Evolutionary conservation across 2,329 filamentous ascomycete species (phyloP).

Genomic region (Elsinoe batatas): DNA sequence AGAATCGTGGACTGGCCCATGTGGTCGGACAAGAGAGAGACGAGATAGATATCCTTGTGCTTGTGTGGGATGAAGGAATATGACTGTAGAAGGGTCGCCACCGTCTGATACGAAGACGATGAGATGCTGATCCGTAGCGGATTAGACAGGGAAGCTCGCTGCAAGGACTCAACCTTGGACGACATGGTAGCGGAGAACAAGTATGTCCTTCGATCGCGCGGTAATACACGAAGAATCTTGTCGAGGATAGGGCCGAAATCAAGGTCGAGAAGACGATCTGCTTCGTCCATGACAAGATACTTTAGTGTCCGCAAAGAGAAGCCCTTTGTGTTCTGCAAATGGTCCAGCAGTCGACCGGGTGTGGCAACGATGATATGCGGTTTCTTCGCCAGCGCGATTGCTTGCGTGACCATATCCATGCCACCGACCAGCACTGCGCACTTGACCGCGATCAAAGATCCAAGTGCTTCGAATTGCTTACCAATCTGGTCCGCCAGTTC

Average conservation of each 20-base stretch:
- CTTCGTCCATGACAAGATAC: constrained; percentile 91
- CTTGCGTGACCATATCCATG: constrained; percentile 88
- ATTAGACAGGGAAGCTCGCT: constrained; percentile 77
- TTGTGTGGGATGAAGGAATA: constrained; percentile 80
- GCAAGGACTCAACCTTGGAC: constrained; percentile 84
- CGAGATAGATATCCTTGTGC: constrained; percentile 81
- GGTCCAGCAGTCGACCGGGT: constrained; percentile 78
- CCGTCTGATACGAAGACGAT: constrained; percentile 79
- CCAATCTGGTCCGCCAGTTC: constrained; percentile 90
- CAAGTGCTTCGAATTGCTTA: constrained; percentile 77
- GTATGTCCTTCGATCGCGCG: constrained; percentile 65
- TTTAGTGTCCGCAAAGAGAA: constrained; percentile 75
- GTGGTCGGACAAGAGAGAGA: constrained; percentile 78
- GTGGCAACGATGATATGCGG: constrained; percentile 92
- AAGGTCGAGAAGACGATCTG: constrained; percentile 81
- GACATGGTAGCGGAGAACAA: constrained; percentile 94
- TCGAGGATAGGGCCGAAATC: constrained; percentile 89
- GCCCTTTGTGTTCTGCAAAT: constrained; percentile 92
- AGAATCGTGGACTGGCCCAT: constrained; percentile 79
- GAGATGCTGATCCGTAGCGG: constrained; percentile 76
- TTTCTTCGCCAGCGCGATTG: constrained; percentile 82
- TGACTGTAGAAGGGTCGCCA: constrained; percentile 75
- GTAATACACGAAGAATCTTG: constrained; percentile 84
- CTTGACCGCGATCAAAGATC: constrained; percentile 76
- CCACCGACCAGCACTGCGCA: constrained; percentile 76